Percentiles rank a stretch among this genome's conserved stretches.
Evolutionary conservation across 306 rosid genomes (phyloP).

Genomic region (Sophora flavescens): DNA sequence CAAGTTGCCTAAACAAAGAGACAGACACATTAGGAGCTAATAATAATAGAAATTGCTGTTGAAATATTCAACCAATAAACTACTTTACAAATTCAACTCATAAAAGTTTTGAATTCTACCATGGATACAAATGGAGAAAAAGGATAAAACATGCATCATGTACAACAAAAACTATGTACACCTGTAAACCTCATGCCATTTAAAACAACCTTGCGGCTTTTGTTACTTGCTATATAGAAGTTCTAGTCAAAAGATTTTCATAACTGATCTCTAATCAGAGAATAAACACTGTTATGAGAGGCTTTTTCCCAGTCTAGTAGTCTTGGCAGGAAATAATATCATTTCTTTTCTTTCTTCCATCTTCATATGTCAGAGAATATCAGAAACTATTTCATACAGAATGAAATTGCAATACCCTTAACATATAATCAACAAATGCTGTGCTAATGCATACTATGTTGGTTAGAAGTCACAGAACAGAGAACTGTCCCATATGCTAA

Average conservation of each 20-base stretch:
- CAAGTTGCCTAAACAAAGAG: slow-evolving; percentile 78
- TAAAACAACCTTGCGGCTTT: not conserved
- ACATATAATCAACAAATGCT: not conserved
- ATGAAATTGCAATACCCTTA: not conserved
- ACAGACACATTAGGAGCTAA: slow-evolving; percentile 13
- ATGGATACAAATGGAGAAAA: not conserved
- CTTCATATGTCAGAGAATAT: not conserved
- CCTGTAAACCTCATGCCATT: not conserved
- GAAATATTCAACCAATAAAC: not conserved
- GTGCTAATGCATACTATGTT: slow-evolving; percentile 5
- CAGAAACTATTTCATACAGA: not conserved
- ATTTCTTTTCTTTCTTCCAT: not conserved
- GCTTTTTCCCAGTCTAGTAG: not conserved
- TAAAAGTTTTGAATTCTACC: not conserved
- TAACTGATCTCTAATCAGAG: not conserved
- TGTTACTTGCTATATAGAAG: not conserved
- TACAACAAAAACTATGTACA: slow-evolving; percentile 1
- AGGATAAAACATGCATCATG: slow-evolving; percentile 16
- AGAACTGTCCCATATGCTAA: too few relatives aligned
- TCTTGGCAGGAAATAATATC: not conserved
- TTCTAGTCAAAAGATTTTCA: not conserved
- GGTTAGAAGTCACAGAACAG: not conserved
- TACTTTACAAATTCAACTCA: not conserved
- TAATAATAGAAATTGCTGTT: not conserved
- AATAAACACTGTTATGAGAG: not conserved